phyloP scores from a whole-genome alignment of 805 yeast genomes.

The Starmera pachycereana region DNA sequence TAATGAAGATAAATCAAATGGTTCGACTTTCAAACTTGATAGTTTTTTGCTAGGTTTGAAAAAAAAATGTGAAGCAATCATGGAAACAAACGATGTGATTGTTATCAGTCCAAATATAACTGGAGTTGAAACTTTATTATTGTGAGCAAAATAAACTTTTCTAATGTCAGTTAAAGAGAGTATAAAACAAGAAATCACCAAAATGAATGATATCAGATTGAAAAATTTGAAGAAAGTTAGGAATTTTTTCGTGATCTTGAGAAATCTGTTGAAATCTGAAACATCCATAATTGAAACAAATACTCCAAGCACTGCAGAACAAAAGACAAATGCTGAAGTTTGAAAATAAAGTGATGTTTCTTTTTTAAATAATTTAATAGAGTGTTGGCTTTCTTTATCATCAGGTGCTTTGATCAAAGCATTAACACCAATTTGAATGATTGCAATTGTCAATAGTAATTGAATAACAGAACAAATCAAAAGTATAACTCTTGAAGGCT shows the following conservation, averaged over 20 bases:
- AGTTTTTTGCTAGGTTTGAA: neutral
- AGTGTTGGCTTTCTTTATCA: neutral
- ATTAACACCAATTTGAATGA: neutral
- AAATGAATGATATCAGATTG: neutral
- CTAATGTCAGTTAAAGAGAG: neutral
- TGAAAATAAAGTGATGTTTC: conserved; percentile 1
- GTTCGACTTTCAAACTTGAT: neutral
- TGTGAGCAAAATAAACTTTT: neutral
- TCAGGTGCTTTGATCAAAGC: neutral
- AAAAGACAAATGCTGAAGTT: neutral
- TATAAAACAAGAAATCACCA: neutral
- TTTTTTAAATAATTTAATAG: neutral
- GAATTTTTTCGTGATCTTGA: neutral
- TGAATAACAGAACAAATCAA: neutral
- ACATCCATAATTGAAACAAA: neutral
- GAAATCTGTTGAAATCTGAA: neutral
- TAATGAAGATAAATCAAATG: neutral
- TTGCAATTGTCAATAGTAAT: neutral
- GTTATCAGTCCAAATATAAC: neutral
- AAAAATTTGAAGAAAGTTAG: neutral
- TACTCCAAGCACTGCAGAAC: neutral
- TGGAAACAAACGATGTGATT: neutral
- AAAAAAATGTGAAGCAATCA: neutral
- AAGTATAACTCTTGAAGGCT: neutral
- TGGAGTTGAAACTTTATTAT: neutral